phyloP scores from a whole-genome alignment of 495 filamentous ascomycete species.

The Glarea lozoyensis region DNA sequence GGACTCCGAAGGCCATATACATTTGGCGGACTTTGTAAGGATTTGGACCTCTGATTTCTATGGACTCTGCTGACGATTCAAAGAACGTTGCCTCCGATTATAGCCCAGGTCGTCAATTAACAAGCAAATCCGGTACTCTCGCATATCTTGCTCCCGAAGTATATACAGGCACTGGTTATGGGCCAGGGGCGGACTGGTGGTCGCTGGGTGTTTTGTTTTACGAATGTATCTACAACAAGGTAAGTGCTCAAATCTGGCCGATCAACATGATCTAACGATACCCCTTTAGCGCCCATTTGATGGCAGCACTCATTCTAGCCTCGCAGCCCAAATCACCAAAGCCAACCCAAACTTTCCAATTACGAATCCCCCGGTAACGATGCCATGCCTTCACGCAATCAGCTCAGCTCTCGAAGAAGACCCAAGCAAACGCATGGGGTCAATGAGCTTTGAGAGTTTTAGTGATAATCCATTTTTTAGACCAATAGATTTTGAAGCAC shows the following conservation, averaged over 20 bases:
- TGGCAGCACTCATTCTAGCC: slow-evolving; percentile 69
- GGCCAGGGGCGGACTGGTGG: slow-evolving; percentile 94
- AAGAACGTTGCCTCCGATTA: slow-evolving; percentile 97
- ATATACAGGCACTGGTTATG: slow-evolving; percentile 80
- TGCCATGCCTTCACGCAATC: slow-evolving; percentile 79
- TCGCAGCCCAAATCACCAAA: slow-evolving; percentile 74
- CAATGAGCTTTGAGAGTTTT: slow-evolving; percentile 69
- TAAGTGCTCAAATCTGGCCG: slow-evolving; percentile 26
- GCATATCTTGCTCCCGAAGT: slow-evolving; percentile 96
- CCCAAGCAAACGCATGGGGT: slow-evolving; percentile 70
- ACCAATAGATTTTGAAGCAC: slow-evolving; percentile 70
- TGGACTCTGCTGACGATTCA: slow-evolving; percentile 12
- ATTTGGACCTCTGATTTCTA: background rate
- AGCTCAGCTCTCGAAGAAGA: slow-evolving; percentile 73
- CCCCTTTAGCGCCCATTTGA: slow-evolving; percentile 87
- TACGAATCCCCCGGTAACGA: slow-evolving; percentile 80
- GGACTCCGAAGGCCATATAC: slow-evolving; percentile 90
- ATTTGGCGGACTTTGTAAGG: slow-evolving; percentile 94
- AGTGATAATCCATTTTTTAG: slow-evolving; percentile 84
- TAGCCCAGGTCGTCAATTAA: slow-evolving; percentile 68
- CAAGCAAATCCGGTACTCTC: slow-evolving; percentile 92
- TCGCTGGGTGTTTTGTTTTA: slow-evolving; percentile 94
- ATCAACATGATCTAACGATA: no score
- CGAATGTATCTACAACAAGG: slow-evolving; percentile 99
- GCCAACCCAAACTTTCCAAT: slow-evolving; percentile 79